Conservation (phyloP, 2,329 filamentous ascomycete genomes). For the Fonsecaea multimorphosa region DNA sequence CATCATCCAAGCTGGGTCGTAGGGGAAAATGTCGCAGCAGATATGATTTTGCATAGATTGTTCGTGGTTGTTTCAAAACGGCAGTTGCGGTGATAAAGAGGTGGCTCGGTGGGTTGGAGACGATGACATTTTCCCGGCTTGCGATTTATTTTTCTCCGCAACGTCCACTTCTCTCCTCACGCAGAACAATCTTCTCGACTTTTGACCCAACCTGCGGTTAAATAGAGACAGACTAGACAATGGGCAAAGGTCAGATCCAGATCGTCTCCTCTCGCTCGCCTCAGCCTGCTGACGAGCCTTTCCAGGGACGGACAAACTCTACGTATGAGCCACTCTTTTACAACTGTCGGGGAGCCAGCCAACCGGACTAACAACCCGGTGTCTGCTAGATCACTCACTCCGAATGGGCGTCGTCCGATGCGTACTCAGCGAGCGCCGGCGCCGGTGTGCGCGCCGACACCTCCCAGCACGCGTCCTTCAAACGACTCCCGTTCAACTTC, state of each 20-base stretch:
- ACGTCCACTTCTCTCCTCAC: background rate
- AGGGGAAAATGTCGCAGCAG: too few relatives aligned
- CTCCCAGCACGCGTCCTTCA: constrained; percentile 70
- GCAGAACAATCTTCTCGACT: background rate
- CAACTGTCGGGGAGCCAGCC: background rate
- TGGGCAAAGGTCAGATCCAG: constrained; percentile 50
- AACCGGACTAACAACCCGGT: constrained; percentile 5
- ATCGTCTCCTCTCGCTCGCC: constrained; percentile 30
- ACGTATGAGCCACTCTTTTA: constrained; percentile 46
- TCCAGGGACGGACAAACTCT: constrained; percentile 58
- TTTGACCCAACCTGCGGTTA: background rate
- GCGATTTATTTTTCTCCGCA: background rate
- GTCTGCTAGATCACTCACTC: constrained; percentile 81
- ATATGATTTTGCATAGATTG: background rate
- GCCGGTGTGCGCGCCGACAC: constrained; percentile 66
- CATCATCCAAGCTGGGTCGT: too few relatives aligned
- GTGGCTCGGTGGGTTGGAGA: background rate
- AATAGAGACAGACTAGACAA: constrained; percentile 29
- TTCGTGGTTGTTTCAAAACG: too few relatives aligned
- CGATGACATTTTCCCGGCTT: background rate
- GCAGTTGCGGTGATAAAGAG: too few relatives aligned
- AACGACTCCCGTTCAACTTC: constrained; percentile 94
- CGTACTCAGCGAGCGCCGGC: constrained; percentile 81
- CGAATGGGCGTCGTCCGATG: constrained; percentile 92
- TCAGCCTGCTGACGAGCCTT: constrained; percentile 29